Evolutionary conservation across 345 rosid species (phyloP).

Genomic region (Clarkia xantiana): DNA sequence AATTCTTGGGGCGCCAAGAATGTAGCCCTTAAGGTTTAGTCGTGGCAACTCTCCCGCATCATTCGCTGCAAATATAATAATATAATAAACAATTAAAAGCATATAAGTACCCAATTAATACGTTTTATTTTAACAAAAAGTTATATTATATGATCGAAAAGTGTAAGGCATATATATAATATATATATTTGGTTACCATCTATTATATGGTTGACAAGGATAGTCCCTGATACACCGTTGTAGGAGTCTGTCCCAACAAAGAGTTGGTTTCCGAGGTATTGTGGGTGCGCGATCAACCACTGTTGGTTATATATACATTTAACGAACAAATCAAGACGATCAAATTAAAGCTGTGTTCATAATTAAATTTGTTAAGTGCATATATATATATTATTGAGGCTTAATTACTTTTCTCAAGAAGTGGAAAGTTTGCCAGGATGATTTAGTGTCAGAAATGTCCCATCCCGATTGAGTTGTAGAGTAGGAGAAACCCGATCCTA

Average conservation of each 20-base stretch:
- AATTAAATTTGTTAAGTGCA: background rate
- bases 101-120: too few relatives aligned
- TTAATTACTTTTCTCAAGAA: constrained; percentile 20
- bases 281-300: constrained; percentile 21
- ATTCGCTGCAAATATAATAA: constrained; percentile 10
- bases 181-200: constrained; percentile 8
- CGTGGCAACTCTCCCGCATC: constrained; percentile 7
- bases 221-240: constrained; percentile 17
- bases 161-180: background rate
- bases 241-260: constrained; percentile 24
- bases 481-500: constrained; percentile 32
- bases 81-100: background rate
- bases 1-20: constrained; percentile 16
- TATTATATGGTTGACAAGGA: constrained; percentile 9
- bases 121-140: background rate
- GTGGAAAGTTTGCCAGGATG: constrained; percentile 12
- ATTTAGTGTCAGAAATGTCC: constrained; percentile 12
- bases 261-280: constrained; percentile 11
- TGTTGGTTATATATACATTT: constrained; percentile 10
- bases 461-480: constrained; percentile 11
- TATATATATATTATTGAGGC: background rate
- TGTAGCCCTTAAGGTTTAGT: constrained; percentile 21
- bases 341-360: too few relatives aligned
- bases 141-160: background rate
- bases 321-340: background rate